Base-by-base conservation (phyloP, 164 flowering plant species). In the Sedum album region DNA sequence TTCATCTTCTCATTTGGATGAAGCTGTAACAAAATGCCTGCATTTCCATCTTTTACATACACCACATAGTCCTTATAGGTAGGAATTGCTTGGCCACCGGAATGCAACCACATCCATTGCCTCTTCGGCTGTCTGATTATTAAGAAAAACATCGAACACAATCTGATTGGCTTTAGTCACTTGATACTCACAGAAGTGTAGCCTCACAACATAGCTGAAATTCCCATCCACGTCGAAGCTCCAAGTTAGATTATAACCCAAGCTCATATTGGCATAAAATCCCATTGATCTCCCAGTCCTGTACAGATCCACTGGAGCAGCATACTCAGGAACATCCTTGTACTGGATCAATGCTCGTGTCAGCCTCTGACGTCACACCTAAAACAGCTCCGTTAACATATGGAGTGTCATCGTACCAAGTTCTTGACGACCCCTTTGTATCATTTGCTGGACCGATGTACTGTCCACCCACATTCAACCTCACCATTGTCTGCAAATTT, bases 401-500 rank as follows among this genome's bases (percentile, higher is more conserved):
- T 21, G 79, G 78, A 1, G 46, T 18, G 69, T 83, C 87, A 63
- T 79, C 74, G 28, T 76, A 71, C 87, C 87, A 83, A 0, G 75
- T 57, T 60, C 87, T 68, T 13, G 17, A 67, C 6, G 83, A 80
- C 15, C 66, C 42, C 4, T 55, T 55, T 0, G 95, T 79, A 67
- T 93, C 96, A 26, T 88, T 82, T 1, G 28, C 72, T 0, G 96
- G 75, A 18, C 88, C 51, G 31, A 93, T 86, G 46, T 71, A 87
- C 42, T 84, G 82, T 5, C 98, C 98, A 0, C 90, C 96, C 17
- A 89, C 91, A 71, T 93, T 93, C 46, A 92, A 55, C 53, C 96
- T 79, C 20, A 39, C 82, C 89, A 91, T 79, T 7, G 88, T 80
- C 72, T 91, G 84, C 72, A 89, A 10, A 20, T 55, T 67, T 0